Percentiles rank a stretch among this genome's conserved stretches.
These are phyloP conservation scores for Haplosporangium gracile DNA, from an alignment of 192 early-diverging fungal species.

Conservation along the genomic window DNA sequence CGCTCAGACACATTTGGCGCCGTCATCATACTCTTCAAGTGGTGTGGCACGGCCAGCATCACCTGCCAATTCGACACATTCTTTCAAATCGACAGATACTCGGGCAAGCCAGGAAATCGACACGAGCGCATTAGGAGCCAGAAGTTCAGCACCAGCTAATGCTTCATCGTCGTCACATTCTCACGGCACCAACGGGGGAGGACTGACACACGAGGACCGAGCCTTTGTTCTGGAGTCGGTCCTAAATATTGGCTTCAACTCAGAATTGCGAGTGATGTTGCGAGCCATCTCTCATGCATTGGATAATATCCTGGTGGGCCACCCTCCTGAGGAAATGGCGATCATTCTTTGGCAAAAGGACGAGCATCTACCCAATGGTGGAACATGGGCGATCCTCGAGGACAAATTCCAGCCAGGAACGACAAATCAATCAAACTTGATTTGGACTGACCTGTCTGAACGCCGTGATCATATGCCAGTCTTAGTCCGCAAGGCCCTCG, in stretches of 20 bases:
- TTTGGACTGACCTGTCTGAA: conserved; percentile 48
- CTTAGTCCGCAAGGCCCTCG: conserved; percentile 34
- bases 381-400: conserved; percentile 51
- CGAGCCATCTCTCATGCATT: conserved; percentile 38
- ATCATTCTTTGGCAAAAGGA: conserved; percentile 56
- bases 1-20: conserved; percentile 11
- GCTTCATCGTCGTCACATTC: neutral
- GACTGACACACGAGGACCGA: conserved; percentile 31
- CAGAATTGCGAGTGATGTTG: conserved; percentile 39
- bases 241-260: conserved; percentile 22
- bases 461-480: conserved; percentile 55
- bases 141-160: neutral
- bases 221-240: conserved; percentile 44
- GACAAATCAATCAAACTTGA: conserved; percentile 29
- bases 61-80: conserved; percentile 33
- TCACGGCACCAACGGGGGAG: neutral
- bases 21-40: conserved; percentile 10
- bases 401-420: conserved; percentile 42
- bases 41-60: conserved; percentile 20
- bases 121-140: neutral
- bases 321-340: conserved; percentile 55
- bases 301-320: conserved; percentile 39
- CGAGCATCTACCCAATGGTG: conserved; percentile 28
- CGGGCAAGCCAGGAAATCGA: conserved; percentile 34
- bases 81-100: conserved; percentile 29